phyloP scores from a whole-genome alignment of 2,329 filamentous ascomycete genomes.

The Paraconiothyrium sp. region DNA sequence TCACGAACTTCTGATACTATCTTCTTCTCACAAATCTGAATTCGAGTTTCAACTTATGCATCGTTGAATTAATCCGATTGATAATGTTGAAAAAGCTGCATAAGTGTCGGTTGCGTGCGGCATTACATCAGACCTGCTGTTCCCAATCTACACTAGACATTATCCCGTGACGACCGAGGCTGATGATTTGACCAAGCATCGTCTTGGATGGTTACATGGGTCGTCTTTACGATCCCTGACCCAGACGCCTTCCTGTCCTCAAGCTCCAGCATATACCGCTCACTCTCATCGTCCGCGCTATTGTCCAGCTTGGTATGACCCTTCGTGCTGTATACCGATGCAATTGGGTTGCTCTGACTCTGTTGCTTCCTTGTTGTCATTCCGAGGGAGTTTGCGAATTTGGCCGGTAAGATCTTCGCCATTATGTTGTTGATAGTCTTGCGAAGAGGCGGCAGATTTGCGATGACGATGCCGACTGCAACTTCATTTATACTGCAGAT shows the following conservation, averaged over 20 bases:
- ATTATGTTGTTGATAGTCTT: conserved; percentile 16
- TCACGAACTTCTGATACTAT: too few relatives aligned
- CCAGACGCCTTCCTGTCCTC: conserved; percentile 11
- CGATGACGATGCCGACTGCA: conserved; percentile 24
- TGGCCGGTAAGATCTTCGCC: conserved; percentile 1
- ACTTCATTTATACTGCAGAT: conserved; percentile 26
- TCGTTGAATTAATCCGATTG: too few relatives aligned
- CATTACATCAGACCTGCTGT: too few relatives aligned
- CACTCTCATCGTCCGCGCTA: conserved; percentile 15
- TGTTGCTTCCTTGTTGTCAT: conserved; percentile 5
- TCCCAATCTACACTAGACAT: background rate
- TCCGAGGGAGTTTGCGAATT: conserved; percentile 7
- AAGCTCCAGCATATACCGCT: conserved; percentile 18
- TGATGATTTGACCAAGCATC: conserved; percentile 13
- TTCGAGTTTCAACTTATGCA: too few relatives aligned
- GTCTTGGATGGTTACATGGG: conserved; percentile 13
- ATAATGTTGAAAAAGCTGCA: too few relatives aligned
- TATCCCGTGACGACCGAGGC: background rate
- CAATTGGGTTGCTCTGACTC: conserved; percentile 8
- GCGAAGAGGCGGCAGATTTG: conserved; percentile 25
- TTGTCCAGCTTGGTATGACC: conserved; percentile 15
- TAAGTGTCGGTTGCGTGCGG: too few relatives aligned
- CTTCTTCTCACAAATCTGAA: too few relatives aligned
- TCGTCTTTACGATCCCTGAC: conserved; percentile 18
- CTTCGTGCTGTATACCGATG: conserved; percentile 12